These are phyloP conservation scores for Plectosphaerella plurivora DNA, from an alignment of 2,329 filamentous ascomycete species.

Conservation along the genomic window DNA sequence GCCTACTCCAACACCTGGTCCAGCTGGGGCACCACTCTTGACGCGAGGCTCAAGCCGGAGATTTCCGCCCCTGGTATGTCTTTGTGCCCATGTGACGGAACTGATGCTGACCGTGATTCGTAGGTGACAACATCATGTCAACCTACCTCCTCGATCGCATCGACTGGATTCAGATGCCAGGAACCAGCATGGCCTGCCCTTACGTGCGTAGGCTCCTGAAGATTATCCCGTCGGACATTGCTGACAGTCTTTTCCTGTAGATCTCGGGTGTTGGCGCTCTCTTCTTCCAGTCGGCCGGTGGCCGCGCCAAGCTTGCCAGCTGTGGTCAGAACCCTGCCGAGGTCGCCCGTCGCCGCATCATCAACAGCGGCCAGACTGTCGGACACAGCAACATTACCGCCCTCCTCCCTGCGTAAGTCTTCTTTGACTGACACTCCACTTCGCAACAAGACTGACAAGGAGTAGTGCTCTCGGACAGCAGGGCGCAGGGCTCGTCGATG, in stretches of 20 bases:
- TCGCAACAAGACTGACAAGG: not conserved
- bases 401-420: not conserved
- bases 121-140: constrained; percentile 15
- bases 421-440: not conserved
- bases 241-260: not conserved
- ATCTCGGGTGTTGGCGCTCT: constrained; percentile 10
- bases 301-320: not conserved
- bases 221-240: too few relatives aligned
- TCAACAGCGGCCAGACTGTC: not conserved
- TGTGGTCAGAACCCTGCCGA: not conserved
- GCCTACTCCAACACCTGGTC: not conserved
- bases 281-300: not conserved
- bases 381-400: not conserved
- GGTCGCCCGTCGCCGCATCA: not conserved
- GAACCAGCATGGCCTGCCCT: constrained; percentile 13
- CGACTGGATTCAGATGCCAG: constrained; percentile 10
- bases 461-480: constrained; percentile 4
- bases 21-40: constrained; percentile 49
- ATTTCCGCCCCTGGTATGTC: constrained; percentile 43
- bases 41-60: constrained; percentile 52
- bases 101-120: too few relatives aligned
- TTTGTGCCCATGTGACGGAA: not conserved
- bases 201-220: not conserved
- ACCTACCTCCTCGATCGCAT: constrained; percentile 4
- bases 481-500: constrained; percentile 11